A percentile compares a stretch with the other conserved stretches of the same genome.
Conservation (phyloP, 1,139 yeast species). For the Magnusiomyces paraingens region DNA sequence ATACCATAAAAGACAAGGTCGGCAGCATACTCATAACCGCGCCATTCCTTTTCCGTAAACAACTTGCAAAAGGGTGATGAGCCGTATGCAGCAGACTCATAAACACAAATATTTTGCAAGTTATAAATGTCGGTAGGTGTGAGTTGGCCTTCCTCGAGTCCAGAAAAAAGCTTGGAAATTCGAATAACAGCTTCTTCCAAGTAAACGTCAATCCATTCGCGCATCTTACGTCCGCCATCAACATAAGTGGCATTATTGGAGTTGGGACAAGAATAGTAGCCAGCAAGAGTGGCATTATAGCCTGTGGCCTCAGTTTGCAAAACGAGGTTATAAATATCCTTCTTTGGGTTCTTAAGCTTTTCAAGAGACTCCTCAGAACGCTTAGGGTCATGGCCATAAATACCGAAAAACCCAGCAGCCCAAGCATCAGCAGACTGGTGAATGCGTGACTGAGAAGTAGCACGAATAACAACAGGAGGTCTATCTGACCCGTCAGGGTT, state of each 20-base stretch:
- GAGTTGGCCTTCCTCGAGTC: slow-evolving; percentile 29
- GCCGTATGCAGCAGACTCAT: slow-evolving; percentile 46
- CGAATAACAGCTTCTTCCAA: slow-evolving; percentile 39
- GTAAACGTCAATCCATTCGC: slow-evolving; percentile 36
- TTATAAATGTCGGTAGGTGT: slow-evolving; percentile 36
- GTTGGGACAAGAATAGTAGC: slow-evolving; percentile 38
- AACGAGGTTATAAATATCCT: slow-evolving; percentile 30
- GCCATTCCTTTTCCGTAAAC: slow-evolving; percentile 46
- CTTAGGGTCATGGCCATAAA: slow-evolving; percentile 30
- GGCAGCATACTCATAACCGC: slow-evolving; percentile 41
- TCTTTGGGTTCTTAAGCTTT: slow-evolving; percentile 9
- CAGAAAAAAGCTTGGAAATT: slow-evolving; percentile 39
- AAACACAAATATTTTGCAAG: slow-evolving; percentile 43
- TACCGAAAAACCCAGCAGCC: slow-evolving; percentile 42
- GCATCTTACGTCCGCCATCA: slow-evolving; percentile 22
- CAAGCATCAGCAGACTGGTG: slow-evolving; percentile 38
- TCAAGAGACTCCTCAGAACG: slow-evolving; percentile 12
- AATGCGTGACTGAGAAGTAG: slow-evolving; percentile 38
- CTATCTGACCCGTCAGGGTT: slow-evolving; percentile 33
- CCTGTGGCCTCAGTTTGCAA: slow-evolving; percentile 33
- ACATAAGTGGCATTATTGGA: slow-evolving; percentile 24
- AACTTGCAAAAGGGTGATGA: slow-evolving; percentile 42
- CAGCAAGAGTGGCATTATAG: slow-evolving; percentile 39
- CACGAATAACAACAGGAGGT: slow-evolving; percentile 32
- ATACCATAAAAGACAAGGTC: slow-evolving; percentile 40